Evolutionary conservation across 2,329 filamentous ascomycete species (phyloP), one percentile per base, ranked within the genome.

Genomic region (Fusarium nodosum): DNA sequence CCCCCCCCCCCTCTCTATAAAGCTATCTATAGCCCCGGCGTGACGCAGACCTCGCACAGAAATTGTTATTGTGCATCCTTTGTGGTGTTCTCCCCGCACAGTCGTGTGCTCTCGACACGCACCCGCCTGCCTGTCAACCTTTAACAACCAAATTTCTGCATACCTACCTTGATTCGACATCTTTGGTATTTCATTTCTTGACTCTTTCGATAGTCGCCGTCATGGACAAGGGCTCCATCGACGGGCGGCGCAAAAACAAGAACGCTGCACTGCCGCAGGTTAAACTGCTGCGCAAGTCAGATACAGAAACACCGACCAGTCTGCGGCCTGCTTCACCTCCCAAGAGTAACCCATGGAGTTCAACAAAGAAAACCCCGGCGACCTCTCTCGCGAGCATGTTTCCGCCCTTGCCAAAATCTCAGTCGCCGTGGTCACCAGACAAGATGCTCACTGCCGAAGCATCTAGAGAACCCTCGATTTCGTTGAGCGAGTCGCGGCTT

Each of bases 301-400:
- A 67, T 12, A 45, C 46, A 38, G 58, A 67, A 56, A 38, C 45
- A 20, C 45, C 39, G 20, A 38, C 69, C 34, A 68, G 62, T 15
- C 64, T 79, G 18, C 74, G 70, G 28, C 78, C 77, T 34, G 77
- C 78, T 7, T 79, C 77, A 5, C 77, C 77, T 9, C 78, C 78
- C 8, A 77, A 73, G 46, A 66, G 65, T 7, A 80, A 78, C 57
- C 78, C 78, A 30, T 80, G 78, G 78, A 53, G 58, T 34, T 56
- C 59, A 34, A n/a, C 52, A 26, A 56, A 22, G 33, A 66, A 48
- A 44, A 10, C 20, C 18, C 22, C 50, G 38, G 24, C 48, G 10
- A 57, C 51, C 33, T 28, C 68, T 13, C 41, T 41, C 20, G 36
- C 51, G 15, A 56, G 60, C 13, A 64, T 60, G 42, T 77, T 74